Evolutionary conservation across 73 alveolate species (phyloP).

Genomic region (Symbiodinium natans): DNA sequence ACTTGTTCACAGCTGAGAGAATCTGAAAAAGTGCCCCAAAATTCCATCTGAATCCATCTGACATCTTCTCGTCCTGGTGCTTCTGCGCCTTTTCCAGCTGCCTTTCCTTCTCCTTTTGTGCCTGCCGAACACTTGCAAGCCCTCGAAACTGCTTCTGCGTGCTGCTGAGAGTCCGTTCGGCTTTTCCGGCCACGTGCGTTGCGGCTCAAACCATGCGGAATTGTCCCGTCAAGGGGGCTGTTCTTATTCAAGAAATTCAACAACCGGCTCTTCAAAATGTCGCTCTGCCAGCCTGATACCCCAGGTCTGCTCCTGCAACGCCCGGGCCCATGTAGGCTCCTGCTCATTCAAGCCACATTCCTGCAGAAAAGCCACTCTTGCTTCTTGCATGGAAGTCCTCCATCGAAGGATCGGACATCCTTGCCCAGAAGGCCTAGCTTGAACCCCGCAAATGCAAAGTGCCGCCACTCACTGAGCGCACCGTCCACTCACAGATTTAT

Average conservation of each 20-base stretch:
- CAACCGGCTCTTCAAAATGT: no score
- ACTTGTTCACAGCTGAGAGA: no score
- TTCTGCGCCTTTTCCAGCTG: conserved; percentile 50
- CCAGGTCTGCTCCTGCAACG: conserved; percentile 85
- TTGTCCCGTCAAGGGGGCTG: no score
- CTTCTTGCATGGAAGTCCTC: neutral
- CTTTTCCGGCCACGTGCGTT: neutral
- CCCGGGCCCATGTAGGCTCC: conserved; percentile 94
- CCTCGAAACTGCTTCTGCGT: neutral
- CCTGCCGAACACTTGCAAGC: neutral
- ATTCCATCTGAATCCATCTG: no score
- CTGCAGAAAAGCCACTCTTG: neutral
- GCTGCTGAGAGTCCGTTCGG: neutral
- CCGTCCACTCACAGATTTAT: neutral
- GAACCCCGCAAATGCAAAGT: neutral
- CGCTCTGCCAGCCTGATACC: conserved; percentile 30
- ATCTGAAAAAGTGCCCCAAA: no score
- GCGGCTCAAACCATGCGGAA: no score
- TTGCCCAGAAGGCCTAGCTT: conserved; percentile 68
- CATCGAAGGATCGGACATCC: conserved; percentile 76
- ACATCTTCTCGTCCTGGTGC: conserved; percentile 23
- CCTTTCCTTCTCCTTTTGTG: conserved; percentile 42
- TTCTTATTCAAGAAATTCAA: no score
- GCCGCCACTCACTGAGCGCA: neutral
- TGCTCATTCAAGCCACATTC: neutral